A percentile compares a stretch with the other conserved stretches of the same genome.
Evolutionary conservation across 1,139 yeast genomes (phyloP).

Genomic region (Nakaseomyces sp.): DNA sequence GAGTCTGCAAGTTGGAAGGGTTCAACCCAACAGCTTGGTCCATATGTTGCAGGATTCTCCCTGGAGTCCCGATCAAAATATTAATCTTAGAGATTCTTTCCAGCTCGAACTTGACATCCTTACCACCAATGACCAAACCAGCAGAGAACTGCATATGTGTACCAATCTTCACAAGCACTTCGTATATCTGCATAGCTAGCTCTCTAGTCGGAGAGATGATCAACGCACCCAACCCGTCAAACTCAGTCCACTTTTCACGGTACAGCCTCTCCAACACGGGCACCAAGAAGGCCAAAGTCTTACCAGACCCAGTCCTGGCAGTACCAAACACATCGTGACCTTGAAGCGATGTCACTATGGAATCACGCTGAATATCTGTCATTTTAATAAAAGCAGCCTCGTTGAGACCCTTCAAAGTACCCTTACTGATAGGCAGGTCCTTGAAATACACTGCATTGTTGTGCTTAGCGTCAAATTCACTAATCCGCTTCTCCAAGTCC

Average conservation of each 20-base stretch:
- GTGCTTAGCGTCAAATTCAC: conserved; percentile 41
- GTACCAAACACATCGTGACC: conserved; percentile 85
- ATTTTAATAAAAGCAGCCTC: conserved; percentile 62
- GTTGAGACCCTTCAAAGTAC: conserved; percentile 62
- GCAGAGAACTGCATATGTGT: conserved; percentile 75
- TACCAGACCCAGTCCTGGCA: conserved; percentile 95
- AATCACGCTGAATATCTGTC: conserved; percentile 78
- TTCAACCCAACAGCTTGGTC: conserved; percentile 89
- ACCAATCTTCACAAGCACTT: conserved; percentile 80
- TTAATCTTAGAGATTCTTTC: conserved; percentile 80
- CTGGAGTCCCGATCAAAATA: conserved; percentile 92
- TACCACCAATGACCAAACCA: conserved; percentile 94
- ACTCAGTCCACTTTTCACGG: conserved; percentile 71
- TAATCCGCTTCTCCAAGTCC: conserved; percentile 40
- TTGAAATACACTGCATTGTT: conserved; percentile 38
- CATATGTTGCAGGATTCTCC: conserved; percentile 87
- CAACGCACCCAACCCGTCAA: conserved; percentile 88
- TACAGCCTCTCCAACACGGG: conserved; percentile 72
- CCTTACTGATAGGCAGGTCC: conserved; percentile 67
- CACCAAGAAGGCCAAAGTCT: conserved; percentile 81
- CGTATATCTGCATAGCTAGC: conserved; percentile 87
- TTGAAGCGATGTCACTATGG: conserved; percentile 70
- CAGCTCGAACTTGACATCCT: conserved; percentile 78
- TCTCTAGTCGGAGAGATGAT: conserved; percentile 92
- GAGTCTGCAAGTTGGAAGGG: conserved; percentile 64